phyloP scores from a whole-genome alignment of 352 stramenopile genomes.

The Pseudoperonospora humuli region DNA sequence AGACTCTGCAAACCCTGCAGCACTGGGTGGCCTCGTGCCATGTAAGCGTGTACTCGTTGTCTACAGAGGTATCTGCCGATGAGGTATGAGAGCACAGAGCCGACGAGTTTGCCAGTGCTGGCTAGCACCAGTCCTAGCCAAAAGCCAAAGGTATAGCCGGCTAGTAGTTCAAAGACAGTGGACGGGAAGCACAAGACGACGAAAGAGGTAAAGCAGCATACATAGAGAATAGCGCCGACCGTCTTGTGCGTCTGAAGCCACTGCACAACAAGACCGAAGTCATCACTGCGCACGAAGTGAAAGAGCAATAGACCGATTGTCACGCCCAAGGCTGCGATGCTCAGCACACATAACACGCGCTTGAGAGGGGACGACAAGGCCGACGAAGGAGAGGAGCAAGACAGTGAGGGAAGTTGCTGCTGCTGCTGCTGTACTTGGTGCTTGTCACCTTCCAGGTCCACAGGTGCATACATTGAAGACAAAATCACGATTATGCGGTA shows the following conservation, averaged over 20 bases:
- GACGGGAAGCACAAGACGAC: slow-evolving; percentile 67
- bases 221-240: slow-evolving; percentile 36
- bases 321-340: slow-evolving; percentile 14
- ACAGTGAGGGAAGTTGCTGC: neutral
- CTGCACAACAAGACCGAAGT: slow-evolving; percentile 36
- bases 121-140: slow-evolving; percentile 59
- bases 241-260: slow-evolving; percentile 46
- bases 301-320: slow-evolving; percentile 22
- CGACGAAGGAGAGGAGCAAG: neutral
- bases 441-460: slow-evolving; percentile 16
- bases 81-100: slow-evolving; percentile 57
- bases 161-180: slow-evolving; percentile 67
- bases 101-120: slow-evolving; percentile 54
- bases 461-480: slow-evolving; percentile 24
- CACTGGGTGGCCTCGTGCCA: slow-evolving; percentile 55
- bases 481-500: slow-evolving; percentile 2
- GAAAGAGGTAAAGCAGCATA: slow-evolving; percentile 35
- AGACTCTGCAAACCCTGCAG: slow-evolving; percentile 64
- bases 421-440: neutral
- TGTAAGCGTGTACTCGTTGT: slow-evolving; percentile 51
- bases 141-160: slow-evolving; percentile 74
- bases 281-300: slow-evolving; percentile 34
- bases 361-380: slow-evolving; percentile 1
- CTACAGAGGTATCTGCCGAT: slow-evolving; percentile 67
- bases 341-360: slow-evolving; percentile 15